Base-by-base conservation (phyloP, 2,329 filamentous ascomycete species). In the Pleurostoma richardsiae region DNA sequence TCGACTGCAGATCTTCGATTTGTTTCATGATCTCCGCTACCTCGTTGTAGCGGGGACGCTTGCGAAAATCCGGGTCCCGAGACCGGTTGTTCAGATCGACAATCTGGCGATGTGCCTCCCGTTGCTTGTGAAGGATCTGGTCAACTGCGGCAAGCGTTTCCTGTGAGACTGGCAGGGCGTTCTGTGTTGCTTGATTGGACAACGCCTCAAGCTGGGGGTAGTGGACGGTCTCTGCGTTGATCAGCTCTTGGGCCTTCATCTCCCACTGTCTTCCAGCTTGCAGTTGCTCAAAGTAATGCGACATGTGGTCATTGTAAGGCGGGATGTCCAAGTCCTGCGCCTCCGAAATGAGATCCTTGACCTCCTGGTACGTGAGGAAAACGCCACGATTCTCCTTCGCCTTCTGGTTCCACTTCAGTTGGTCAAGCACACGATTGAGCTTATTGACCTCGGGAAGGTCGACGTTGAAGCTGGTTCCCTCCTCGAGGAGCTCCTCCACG, bases 121-220 rank as follows among this genome's bases (percentile, higher is more conserved):
- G 85, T 64, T 99, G 94, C 68, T 96, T 97, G 64, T 90, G 90
- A 48, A 99, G 72, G 47, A 97, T 96, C 42, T 90, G 86, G 58
- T 99, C 94, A 29, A 99, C 89, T 6, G 83, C 79, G 6, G 82
- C 80, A 28, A 95, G 75, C 0, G 90, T 97, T 31, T 91, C 86
- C 4, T 82, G 73, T 1, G 88, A 87, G 26, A 97, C 91, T 0
- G 94, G 92, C 19, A 96, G 74, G 4, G 78, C 77, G 31, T 82
- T 77, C 29, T 63, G 74, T 48, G 77, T 71, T 1, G 91, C 91
- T 68, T 97, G 92, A 43, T 82, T 81, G 2, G 90, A 95, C 5
- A 99, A 73, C 0, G 92, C 90, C 64, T 97, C 94, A 1, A 99
- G 79, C 62, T 99, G 94, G 45, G 91, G 88, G 59, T 95, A 97